A percentile compares a stretch with the other conserved stretches of the same genome.
Conservation (phyloP, 2,329 filamentous ascomycete species). For the Aureobasidium musti region DNA sequence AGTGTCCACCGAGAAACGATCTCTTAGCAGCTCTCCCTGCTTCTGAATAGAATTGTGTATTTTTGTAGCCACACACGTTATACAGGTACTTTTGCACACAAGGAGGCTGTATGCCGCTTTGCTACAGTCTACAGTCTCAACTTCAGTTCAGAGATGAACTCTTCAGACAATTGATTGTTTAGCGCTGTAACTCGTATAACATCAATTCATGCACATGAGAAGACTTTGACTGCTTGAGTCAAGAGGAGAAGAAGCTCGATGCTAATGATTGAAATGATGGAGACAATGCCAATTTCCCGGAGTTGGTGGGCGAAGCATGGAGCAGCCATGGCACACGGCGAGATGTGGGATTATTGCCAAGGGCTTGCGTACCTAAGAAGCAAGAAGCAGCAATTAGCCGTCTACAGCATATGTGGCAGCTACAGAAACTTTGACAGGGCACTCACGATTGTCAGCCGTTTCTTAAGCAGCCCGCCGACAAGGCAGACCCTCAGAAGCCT, state of each 20-base stretch:
- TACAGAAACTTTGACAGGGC: background rate
- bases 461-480: background rate
- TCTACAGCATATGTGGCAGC: slow-evolving; percentile 2
- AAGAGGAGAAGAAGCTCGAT: background rate
- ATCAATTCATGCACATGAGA: background rate
- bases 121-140: background rate
- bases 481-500: background rate
- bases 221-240: background rate
- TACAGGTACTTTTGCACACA: too few species aligned
- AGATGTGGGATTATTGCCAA: slow-evolving; percentile 17
- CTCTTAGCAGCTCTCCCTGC: too few species aligned
- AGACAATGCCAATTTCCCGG: slow-evolving; percentile 7
- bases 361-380: slow-evolving; percentile 5
- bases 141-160: too few species aligned
- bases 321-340: background rate
- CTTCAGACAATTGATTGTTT: too few species aligned
- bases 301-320: background rate
- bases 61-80: too few species aligned
- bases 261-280: background rate
- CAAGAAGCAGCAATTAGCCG: slow-evolving; percentile 13
- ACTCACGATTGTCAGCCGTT: background rate
- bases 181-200: background rate
- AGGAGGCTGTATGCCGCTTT: too few species aligned
- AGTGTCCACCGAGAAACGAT: too few species aligned
- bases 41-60: too few species aligned